Evolutionary conservation across 768 basidiomycete genomes (phyloP).

Genomic region (Hygrocybe coccinea): DNA sequence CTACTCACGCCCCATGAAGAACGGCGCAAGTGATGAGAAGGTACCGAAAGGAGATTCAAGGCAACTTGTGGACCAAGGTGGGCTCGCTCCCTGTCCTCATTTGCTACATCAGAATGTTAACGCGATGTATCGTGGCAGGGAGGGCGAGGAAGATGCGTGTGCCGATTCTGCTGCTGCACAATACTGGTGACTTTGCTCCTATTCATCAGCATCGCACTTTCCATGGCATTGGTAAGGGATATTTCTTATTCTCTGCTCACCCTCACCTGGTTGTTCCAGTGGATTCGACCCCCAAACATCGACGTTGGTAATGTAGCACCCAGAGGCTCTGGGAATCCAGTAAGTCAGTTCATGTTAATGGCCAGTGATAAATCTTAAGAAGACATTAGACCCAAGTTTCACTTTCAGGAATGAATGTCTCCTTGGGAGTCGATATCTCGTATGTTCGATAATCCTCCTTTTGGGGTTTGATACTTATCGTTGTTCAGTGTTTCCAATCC

Average conservation of each 20-base stretch:
- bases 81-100: constrained; percentile 6
- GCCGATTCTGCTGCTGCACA: constrained; percentile 74
- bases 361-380: not conserved
- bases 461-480: constrained; percentile 4
- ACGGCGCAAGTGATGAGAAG: constrained; percentile 41
- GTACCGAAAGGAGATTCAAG: constrained; percentile 55
- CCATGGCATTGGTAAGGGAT: constrained; percentile 61
- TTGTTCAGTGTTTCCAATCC: constrained; percentile 66
- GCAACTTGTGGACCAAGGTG: constrained; percentile 68
- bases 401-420: constrained; percentile 47
- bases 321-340: constrained; percentile 40
- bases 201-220: constrained; percentile 57
- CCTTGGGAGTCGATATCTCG: constrained; percentile 64
- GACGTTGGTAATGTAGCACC: constrained; percentile 47
- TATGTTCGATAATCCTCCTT: constrained; percentile 31
- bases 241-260: not conserved
- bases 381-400: constrained; percentile 33
- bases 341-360: constrained; percentile 23
- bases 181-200: constrained; percentile 62
- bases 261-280: constrained; percentile 38
- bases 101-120: not conserved
- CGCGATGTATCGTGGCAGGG: constrained; percentile 40
- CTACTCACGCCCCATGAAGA: constrained; percentile 15
- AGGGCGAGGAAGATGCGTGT: constrained; percentile 52
- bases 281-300: constrained; percentile 71